Evolutionary conservation across 2,329 filamentous ascomycete species (phyloP).

Genomic region (Cordyceps tenuipes): DNA sequence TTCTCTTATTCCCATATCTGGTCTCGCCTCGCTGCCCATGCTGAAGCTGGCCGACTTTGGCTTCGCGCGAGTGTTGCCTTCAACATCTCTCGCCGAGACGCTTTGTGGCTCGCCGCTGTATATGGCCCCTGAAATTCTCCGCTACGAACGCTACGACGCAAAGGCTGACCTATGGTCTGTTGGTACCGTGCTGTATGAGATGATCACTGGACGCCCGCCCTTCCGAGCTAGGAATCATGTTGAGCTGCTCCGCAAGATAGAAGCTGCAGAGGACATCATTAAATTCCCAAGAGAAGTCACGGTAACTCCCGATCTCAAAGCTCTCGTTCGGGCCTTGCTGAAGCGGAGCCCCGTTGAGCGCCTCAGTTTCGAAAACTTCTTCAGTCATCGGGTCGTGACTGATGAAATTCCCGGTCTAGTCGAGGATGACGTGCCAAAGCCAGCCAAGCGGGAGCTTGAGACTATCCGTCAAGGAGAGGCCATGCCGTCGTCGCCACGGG

Average conservation of each 20-base stretch:
- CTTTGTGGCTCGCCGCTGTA: slow-evolving; percentile 94
- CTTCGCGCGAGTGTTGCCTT: slow-evolving; percentile 87
- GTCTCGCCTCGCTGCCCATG: slow-evolving; percentile 81
- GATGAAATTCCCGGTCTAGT: slow-evolving; percentile 72
- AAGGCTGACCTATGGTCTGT: slow-evolving; percentile 98
- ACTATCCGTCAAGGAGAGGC: slow-evolving; percentile 25
- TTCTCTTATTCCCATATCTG: slow-evolving; percentile 71
- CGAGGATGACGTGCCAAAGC: slow-evolving; percentile 59
- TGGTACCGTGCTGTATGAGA: slow-evolving; percentile 90
- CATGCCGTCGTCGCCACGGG: slow-evolving; percentile 20
- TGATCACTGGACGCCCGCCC: slow-evolving; percentile 83
- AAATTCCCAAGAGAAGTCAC: slow-evolving; percentile 67
- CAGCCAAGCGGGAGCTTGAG: slow-evolving; percentile 26
- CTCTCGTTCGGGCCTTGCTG: slow-evolving; percentile 68
- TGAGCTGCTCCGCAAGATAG: slow-evolving; percentile 85
- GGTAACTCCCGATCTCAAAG: slow-evolving; percentile 69
- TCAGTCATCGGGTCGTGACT: slow-evolving; percentile 63
- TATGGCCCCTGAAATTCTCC: slow-evolving; percentile 96
- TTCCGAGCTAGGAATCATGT: slow-evolving; percentile 93
- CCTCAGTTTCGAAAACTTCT: slow-evolving; percentile 80
- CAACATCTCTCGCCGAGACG: slow-evolving; percentile 88
- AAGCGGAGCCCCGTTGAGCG: slow-evolving; percentile 81
- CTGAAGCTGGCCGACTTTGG: slow-evolving; percentile 97
- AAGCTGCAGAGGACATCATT: slow-evolving; percentile 78
- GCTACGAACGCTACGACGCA: slow-evolving; percentile 95